These are phyloP conservation scores for Chenopodium formosanum DNA, from an alignment of 148 eudicot genomes.

Conservation along the genomic window DNA sequence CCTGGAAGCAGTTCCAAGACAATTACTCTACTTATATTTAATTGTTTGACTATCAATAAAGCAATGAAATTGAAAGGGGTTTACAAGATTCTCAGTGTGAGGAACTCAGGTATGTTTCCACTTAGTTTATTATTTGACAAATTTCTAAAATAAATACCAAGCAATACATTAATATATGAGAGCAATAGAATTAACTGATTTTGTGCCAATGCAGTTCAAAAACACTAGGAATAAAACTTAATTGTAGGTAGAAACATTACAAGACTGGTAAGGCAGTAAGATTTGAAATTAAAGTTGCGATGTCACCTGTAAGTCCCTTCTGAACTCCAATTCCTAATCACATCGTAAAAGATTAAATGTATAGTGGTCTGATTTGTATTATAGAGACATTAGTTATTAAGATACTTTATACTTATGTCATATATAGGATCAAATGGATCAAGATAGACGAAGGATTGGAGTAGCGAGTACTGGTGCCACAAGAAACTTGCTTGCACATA, in stretches of 20 bases:
- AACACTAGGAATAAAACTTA: too few species aligned
- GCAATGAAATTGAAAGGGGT: background rate
- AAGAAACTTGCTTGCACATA: too few species aligned
- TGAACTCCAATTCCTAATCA: constrained; percentile 39
- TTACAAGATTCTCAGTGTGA: constrained; percentile 39
- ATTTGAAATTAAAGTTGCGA: constrained; percentile 29
- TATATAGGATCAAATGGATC: too few species aligned
- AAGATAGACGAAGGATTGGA: too few species aligned
- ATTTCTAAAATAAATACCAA: constrained; percentile 27
- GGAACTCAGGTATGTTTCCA: constrained; percentile 29
- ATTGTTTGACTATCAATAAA: background rate
- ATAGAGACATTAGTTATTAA: too few species aligned
- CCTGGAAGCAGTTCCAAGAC: constrained; percentile 17
- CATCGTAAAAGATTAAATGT: background rate
- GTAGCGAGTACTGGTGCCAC: too few species aligned
- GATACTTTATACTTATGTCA: too few species aligned
- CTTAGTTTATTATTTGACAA: constrained; percentile 45
- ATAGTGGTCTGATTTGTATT: background rate
- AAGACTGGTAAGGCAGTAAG: constrained; percentile 33
- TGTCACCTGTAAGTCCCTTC: constrained; percentile 34
- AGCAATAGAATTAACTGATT: too few species aligned
- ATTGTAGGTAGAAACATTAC: constrained; percentile 16
- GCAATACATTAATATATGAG: too few species aligned
- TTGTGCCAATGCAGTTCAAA: too few species aligned
- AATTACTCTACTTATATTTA: background rate